phyloP scores from a whole-genome alignment of 495 filamentous ascomycete species.

The Xylaria bambusicola region DNA sequence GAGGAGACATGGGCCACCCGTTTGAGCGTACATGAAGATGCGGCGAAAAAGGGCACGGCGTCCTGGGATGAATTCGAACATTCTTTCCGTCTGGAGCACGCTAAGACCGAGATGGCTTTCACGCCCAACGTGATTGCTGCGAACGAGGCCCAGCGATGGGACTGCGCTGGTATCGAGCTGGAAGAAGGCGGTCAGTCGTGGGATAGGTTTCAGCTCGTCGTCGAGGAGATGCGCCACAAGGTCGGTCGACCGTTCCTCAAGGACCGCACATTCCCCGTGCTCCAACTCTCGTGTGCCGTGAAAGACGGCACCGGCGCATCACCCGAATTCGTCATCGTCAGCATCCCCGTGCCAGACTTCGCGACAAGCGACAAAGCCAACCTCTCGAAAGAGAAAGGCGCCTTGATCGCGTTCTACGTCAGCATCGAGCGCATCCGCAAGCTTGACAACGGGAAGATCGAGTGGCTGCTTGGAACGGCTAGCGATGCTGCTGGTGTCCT shows the following conservation, averaged over 20 bases:
- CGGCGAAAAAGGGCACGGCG: conserved; percentile 57
- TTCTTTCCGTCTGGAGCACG: conserved; percentile 63
- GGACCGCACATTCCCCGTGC: conserved; percentile 58
- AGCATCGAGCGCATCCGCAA: conserved; percentile 62
- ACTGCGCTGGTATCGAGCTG: conserved; percentile 41
- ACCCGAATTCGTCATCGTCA: conserved; percentile 58
- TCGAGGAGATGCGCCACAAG: conserved; percentile 53
- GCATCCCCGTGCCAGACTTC: conserved; percentile 52
- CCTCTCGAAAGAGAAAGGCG: conserved; percentile 40
- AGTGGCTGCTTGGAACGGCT: conserved; percentile 73
- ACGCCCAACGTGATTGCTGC: conserved; percentile 67
- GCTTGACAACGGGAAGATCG: conserved; percentile 40
- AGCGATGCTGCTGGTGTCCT: conserved; percentile 67
- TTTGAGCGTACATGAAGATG: conserved; percentile 62
- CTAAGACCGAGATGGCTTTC: conserved; percentile 67
- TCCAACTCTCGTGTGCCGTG: conserved; percentile 44
- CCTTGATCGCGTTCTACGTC: conserved; percentile 57
- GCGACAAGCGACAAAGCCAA: conserved; percentile 34
- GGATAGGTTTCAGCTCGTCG: conserved; percentile 53
- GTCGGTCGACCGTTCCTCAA: conserved; percentile 51
- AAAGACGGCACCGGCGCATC: conserved; percentile 6
- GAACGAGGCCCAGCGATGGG: conserved; percentile 56
- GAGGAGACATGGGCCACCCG: conserved; percentile 71
- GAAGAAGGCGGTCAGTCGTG: conserved; percentile 41
- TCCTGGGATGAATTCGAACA: conserved; percentile 65